Base-by-base conservation (phyloP, 2,329 filamentous ascomycete genomes). In the Ophiosphaerella narmari region DNA sequence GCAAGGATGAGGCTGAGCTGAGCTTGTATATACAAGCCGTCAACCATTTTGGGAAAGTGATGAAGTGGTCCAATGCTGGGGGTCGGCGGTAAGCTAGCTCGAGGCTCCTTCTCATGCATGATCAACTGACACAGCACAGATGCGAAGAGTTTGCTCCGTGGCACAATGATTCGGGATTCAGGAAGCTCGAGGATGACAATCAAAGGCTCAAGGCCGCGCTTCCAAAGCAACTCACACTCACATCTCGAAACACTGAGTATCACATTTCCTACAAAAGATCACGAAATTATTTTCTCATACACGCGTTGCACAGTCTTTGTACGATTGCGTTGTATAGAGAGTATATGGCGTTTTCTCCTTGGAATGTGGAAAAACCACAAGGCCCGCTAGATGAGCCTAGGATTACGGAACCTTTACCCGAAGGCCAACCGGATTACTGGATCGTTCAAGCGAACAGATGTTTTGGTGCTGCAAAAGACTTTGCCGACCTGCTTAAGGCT, bases 251-350 rank as follows among this genome's bases (percentile, higher is more conserved):
- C 65, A 85, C 86, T 37, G 82, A 83, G 59, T 84, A 82, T 21
- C 86, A 89, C 61, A 84, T 88, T 59, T 84, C 82, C 52, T 80
- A 83, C 46, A 80, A 83, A 36, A 83, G 82, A 1, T 83, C 83
- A 1, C 86, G 85, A 39, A 80, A 82, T 7, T 90, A 87, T 62
- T 82, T 86, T 8, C 79, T 87, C 3, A 74, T 90, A 46, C 87
- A 90, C 61, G 84, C 86, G 59, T 79, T 89, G 1, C 81, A 84
- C 50, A 81, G 82, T 1, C 75, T 89, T 2, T 89, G 85, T 65
- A 79, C 82, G 48, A 85, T 90, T 54, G 84, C 88, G 74, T 76
- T 89, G 24, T 84, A 88, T 62, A 78, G 86, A 54, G 86, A 89
- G 65, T 88, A 86, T 54, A 78, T 89, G 23, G 85, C 86, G 0